Conservation (phyloP, 768 basidiomycete genomes). For the Phlebiopsis flavidoalba region DNA sequence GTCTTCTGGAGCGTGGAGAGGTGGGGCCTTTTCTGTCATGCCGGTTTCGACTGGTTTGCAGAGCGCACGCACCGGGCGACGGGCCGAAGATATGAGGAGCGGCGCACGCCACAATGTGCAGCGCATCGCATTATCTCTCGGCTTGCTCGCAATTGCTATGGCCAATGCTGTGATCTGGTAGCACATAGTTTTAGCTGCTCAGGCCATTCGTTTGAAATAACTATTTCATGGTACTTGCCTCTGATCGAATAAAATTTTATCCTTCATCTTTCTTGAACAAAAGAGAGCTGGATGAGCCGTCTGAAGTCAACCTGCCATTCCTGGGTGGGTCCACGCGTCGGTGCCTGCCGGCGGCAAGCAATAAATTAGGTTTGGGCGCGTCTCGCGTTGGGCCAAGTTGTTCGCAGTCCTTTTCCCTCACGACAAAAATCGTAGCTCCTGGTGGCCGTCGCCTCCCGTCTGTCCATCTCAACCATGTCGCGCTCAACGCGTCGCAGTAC, state of each 20-base stretch:
- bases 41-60: conserved; percentile 59
- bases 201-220: not conserved
- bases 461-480: conserved; percentile 12
- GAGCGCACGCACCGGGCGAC: conserved; percentile 31
- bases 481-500: conserved; percentile 14
- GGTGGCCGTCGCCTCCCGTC: conserved; percentile 8
- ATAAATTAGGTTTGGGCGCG: conserved; percentile 25
- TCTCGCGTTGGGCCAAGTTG: conserved; percentile 17
- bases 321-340: conserved; percentile 1
- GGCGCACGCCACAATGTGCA: conserved; percentile 34
- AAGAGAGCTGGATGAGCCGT: not conserved
- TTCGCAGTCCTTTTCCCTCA: conserved; percentile 15
- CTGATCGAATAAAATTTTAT: not conserved
- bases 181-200: not conserved
- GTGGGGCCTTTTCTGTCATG: conserved; percentile 27
- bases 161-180: not conserved
- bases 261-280: not conserved
- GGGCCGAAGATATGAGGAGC: conserved; percentile 42
- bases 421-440: conserved; percentile 5
- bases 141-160: not conserved
- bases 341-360: conserved; percentile 14
- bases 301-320: conserved; percentile 11
- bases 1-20: conserved; percentile 42
- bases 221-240: not conserved
- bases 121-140: conserved; percentile 18